A percentile compares a stretch with the other conserved stretches of the same genome.
Conservation (phyloP, 2,329 filamentous ascomycete genomes). For the Exserohilum rostratum region DNA sequence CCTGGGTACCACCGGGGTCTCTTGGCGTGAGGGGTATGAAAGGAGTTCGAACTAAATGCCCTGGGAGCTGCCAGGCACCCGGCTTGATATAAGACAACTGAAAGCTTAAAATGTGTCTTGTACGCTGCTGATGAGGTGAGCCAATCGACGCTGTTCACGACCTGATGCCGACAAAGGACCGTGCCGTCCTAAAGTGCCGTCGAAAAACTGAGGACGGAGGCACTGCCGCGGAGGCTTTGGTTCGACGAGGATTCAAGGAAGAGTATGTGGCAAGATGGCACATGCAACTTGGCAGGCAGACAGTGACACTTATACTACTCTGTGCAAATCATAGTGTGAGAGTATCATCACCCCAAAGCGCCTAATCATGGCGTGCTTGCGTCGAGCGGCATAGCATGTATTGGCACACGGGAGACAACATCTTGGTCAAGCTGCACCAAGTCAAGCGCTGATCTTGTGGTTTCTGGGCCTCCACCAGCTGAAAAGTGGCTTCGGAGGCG, state of each 20-base stretch:
- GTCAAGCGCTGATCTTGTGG: slow-evolving; percentile 35
- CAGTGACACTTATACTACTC: slow-evolving; percentile 11
- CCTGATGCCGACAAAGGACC: slow-evolving; percentile 16
- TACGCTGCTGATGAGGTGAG: slow-evolving; percentile 7
- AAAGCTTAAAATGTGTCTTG: slow-evolving; percentile 8
- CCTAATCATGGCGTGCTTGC: slow-evolving; percentile 30
- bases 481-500: slow-evolving; percentile 20
- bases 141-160: slow-evolving; percentile 10
- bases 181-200: slow-evolving; percentile 26
- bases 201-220: slow-evolving; percentile 25
- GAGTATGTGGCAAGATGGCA: slow-evolving; percentile 20
- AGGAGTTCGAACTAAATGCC: background rate
- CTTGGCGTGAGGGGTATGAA: background rate
- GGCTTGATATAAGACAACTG: slow-evolving; percentile 1
- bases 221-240: slow-evolving; percentile 26
- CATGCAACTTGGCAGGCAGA: slow-evolving; percentile 29
- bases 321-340: slow-evolving; percentile 28
- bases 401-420: slow-evolving; percentile 26
- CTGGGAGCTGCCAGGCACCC: background rate
- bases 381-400: slow-evolving; percentile 18
- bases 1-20: background rate
- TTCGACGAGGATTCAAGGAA: slow-evolving; percentile 16
- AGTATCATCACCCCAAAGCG: slow-evolving; percentile 15
- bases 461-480: slow-evolving; percentile 33
- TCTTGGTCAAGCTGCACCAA: slow-evolving; percentile 26